Percentiles rank a stretch among this genome's conserved stretches.
These are phyloP conservation scores for Aspergillus fijiensis DNA, from an alignment of 2,329 filamentous ascomycete species.

Conservation along the genomic window DNA sequence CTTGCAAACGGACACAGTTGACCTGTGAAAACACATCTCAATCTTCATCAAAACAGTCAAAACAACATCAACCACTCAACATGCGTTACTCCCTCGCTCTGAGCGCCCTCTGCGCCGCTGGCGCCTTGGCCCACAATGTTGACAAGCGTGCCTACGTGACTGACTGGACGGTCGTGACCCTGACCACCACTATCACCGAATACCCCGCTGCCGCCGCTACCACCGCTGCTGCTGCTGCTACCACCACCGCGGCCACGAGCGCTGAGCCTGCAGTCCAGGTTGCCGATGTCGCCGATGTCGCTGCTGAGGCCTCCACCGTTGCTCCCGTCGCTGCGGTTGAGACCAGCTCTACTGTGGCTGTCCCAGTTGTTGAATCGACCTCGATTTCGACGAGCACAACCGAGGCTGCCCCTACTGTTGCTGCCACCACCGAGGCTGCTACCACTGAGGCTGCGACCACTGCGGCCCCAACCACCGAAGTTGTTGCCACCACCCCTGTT, in stretches of 20 bases:
- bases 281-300: neutral
- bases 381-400: neutral
- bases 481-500: neutral
- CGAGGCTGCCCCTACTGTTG: neutral
- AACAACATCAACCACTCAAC: conserved; percentile 9
- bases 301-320: conserved; percentile 2
- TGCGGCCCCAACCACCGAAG: neutral
- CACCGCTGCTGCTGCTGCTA: neutral
- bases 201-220: conserved; percentile 6
- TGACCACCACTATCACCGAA: conserved; percentile 38
- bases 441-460: neutral
- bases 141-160: conserved; percentile 36
- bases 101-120: conserved; percentile 37
- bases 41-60: conserved; percentile 10
- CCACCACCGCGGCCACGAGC: neutral
- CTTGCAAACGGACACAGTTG: conserved; percentile 28
- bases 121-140: conserved; percentile 34
- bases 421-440: neutral
- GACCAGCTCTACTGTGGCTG: neutral
- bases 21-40: conserved; percentile 28
- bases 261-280: neutral
- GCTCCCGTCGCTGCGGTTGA: neutral
- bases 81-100: conserved; percentile 40
- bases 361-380: neutral
- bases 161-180: conserved; percentile 37